Base-by-base conservation (phyloP, 225 moss, liverwort and hornwort genomes). In the Marchantia polymorpha region DNA sequence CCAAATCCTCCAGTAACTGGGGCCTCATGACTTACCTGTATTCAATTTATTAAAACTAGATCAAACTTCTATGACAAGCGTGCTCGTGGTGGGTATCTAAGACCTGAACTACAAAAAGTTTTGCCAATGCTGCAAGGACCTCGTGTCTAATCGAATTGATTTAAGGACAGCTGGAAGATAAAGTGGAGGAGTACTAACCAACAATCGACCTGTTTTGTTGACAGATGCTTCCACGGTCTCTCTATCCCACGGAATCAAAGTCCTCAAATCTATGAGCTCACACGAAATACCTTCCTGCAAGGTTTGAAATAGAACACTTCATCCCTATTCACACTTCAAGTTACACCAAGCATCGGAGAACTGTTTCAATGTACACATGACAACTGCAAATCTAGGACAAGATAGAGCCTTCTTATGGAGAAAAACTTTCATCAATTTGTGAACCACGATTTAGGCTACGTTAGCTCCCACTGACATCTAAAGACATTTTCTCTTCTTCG, bases 1-100 rank as follows among this genome's bases (percentile, higher is more conserved):
- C 99, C 95, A 87, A 99, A 99, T 25, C 99, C 99, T 80, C 91
- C 95, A 7, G 99, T 99, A 12, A 99, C 84, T n/a, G 95, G 93
- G 12, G 99, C 95, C 82, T 95, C 99, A 69, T 99, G 99, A 84
- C 95, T 99, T 64, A 97, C 84, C 96, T 97, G 87, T 79, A 78
- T 83, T 39, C 70, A 39, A 5, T 39, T 39, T 2, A 39, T 39
- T 39, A 5, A 5, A 39, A 39, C 39, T 39, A 5, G 39, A 39
- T 39, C 39, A 39, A 39, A 39, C 39, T 39, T 39, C 5, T 39
- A 39, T 39, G 3, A 5, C 39, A 39, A 39, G 39, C 39, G 39
- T 39, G 39, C 39, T 39, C 5, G 39, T 39, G 39, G 39, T 39
- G 39, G 39, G 39, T 39, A 39, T 39, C 39, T 39, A 39, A 39